A percentile compares a stretch with the other conserved stretches of the same genome.
phyloP scores from a whole-genome alignment of 2,329 filamentous ascomycete species.

The Triangularia verruculosa region DNA sequence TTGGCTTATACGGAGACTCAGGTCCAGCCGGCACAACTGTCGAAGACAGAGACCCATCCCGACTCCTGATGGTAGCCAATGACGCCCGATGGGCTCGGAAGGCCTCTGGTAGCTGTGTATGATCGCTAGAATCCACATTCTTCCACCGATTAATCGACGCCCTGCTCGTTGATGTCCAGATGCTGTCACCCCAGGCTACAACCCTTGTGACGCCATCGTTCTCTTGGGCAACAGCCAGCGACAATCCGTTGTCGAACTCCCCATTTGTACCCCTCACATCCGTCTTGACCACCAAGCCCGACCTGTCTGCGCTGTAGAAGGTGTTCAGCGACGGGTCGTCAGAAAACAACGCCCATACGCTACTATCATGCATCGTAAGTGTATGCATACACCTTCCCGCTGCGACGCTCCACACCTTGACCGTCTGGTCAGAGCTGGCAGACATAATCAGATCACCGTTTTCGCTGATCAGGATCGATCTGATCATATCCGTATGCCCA shows the following conservation, averaged over 20 bases:
- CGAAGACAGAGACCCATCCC: conserved; percentile 23
- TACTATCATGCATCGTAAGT: conserved; percentile 97
- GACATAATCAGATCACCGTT: conserved; percentile 90
- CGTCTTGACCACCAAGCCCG: conserved; percentile 92
- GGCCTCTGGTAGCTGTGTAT: conserved; percentile 62
- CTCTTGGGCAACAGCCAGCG: conserved; percentile 87
- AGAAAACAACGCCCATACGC: conserved; percentile 93
- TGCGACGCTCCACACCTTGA: conserved; percentile 97
- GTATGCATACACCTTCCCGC: conserved; percentile 97
- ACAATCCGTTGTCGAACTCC: conserved; percentile 83
- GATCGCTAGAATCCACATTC: conserved; percentile 75
- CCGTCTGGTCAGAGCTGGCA: conserved; percentile 90
- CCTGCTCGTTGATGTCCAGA: conserved; percentile 87
- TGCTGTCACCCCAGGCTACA: conserved; percentile 66
- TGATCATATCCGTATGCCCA: conserved; percentile 91
- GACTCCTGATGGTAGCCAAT: conserved; percentile 38
- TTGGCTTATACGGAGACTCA: conserved; percentile 34
- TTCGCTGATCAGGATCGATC: conserved; percentile 85
- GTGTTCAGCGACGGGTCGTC: conserved; percentile 79
- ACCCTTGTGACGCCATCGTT: conserved; percentile 75
- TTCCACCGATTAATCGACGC: conserved; percentile 92
- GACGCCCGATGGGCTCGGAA: conserved; percentile 50
- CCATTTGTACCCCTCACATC: conserved; percentile 72
- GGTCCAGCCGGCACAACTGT: conserved; percentile 21
- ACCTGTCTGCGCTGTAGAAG: conserved; percentile 93